A percentile compares a stretch with the other conserved stretches of the same genome.
Conservation (phyloP, 495 filamentous ascomycete species). For the Aspergillus hancockii region DNA sequence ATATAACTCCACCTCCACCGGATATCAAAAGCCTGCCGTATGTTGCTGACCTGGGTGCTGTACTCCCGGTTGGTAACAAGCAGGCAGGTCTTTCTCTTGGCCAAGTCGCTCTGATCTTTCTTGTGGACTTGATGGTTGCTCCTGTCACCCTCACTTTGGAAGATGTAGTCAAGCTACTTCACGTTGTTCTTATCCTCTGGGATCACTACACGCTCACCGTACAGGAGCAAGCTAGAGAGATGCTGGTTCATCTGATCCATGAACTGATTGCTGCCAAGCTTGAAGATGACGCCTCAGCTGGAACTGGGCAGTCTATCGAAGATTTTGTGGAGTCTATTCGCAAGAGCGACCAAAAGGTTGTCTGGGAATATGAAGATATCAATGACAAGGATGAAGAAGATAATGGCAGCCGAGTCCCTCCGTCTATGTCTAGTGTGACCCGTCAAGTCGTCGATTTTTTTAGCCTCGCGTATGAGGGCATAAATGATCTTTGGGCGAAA, state of each 20-base stretch:
- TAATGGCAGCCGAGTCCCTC: constrained; percentile 76
- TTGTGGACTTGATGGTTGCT: constrained; percentile 95
- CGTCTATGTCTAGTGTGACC: constrained; percentile 81
- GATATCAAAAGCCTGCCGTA: constrained; percentile 80
- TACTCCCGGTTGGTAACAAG: constrained; percentile 84
- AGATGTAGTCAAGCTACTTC: constrained; percentile 79
- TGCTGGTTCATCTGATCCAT: constrained; percentile 97
- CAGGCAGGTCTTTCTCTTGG: constrained; percentile 88
- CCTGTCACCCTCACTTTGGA: constrained; percentile 76
- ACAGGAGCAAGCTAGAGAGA: constrained; percentile 93
- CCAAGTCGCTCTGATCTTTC: constrained; percentile 87
- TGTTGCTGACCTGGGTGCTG: constrained; percentile 77
- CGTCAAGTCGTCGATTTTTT: constrained; percentile 82
- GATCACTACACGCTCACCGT: constrained; percentile 95
- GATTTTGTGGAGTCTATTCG: constrained; percentile 90
- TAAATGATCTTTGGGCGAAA: constrained; percentile 87
- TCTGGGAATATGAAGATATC: constrained; percentile 94
- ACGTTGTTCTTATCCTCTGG: constrained; percentile 93
- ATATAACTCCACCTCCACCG: constrained; percentile 67
- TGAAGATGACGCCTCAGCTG: constrained; percentile 65
- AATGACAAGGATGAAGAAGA: constrained; percentile 69
- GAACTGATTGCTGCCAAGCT: constrained; percentile 91
- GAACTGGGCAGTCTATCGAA: constrained; percentile 75
- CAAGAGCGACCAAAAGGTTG: constrained; percentile 77
- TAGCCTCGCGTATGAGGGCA: constrained; percentile 76